Evolutionary conservation across 2,329 filamentous ascomycete species (phyloP), one percentile per base, ranked within the genome.

Genomic region (Neonectria sp.): DNA sequence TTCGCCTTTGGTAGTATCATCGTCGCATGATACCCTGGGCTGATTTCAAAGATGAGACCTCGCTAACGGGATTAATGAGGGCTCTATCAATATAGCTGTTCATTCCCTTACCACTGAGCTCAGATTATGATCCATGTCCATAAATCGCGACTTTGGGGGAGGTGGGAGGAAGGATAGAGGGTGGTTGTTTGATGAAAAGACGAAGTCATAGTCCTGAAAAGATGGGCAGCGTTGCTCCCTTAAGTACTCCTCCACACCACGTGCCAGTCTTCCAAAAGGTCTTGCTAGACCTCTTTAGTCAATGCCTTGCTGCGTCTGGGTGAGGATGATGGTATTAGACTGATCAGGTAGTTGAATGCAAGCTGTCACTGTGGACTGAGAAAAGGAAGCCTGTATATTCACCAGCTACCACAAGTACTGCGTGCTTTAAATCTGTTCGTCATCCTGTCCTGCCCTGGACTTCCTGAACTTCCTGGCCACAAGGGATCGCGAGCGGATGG

Each of bases 111-210:
- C 46, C 25, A 49, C 46, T 29, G 46, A 49, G 25, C 46, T 49
- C 4, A 49, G 46, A 29, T 29, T 31, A 49, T 29, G 46, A 49
- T 49, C 46, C 25, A 49, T 49, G 21, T 48, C 27, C 24, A 27
- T 48, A 48, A 48, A 29, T 48, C 24, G 46, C 24, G 46, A 25
- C 24, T 27, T 48, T 48, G 24, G 21, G 46, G 46, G 46, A 48
- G 29, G 46, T 49, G 46, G 46, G 46, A 49, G 46, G 25, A 49
- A 49, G 46, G 46, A 49, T 49, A 49, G 24, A n/a, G 46, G 21
- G 24, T 29, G 29, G 29, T 29, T 49, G 46, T 49, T 29, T 29
- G 25, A 49, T 49, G 46, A 49, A 49, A 49, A 29, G 46, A 17
- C 11, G 46, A 49, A 49, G 12, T 49, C 8, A 29, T 49, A 17